Base-by-base conservation (phyloP, 768 basidiomycete genomes). In the Collybia sp. region DNA sequence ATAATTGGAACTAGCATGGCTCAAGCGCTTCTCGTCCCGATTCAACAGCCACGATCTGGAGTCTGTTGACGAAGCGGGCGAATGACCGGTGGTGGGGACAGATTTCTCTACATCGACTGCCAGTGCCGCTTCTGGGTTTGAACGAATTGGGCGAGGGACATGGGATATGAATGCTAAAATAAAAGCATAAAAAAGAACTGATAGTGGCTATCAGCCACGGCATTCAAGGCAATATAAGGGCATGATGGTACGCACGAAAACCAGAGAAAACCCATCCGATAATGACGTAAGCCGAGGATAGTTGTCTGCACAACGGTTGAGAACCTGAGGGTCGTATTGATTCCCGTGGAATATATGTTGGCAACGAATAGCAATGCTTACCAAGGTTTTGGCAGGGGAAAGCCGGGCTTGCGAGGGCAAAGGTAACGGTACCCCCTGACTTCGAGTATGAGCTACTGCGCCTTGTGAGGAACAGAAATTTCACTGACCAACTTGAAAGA, bases 381-480 rank as follows among this genome's bases (percentile, higher is more conserved):
- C 68, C 65, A 18, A 66, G 54, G 39, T 62, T 64, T 33, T 59
- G 53, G 45, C 70, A 72, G 10, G 69, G 68, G 44, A 72, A 53
- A 9, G 53, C 52, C 20, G 64, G 52, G 25, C 59, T 57, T 34
- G 58, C 58, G 35, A 65, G 34, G 48, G 58, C 54, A 46, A 68
- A 65, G 2, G 58, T 49, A 12, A 64, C 53, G 45, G 66, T 58
- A 44, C 62, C 66, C 44, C 65, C 66, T 66, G 8, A 39, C n/a
- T 31, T 32, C 11, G 18, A 19, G 44, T 38, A 31, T 42, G 34
- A 12, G 31, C 9, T 25, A 31, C 13, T 13, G 17, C 9, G 9
- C 31, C 18, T 25, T 20, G 31, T 3, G 17, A 35, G 25, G 19
- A 17, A 35, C 15, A 17, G 25, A 37, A 46, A 19, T 17, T 32